Conservation (phyloP, 2,329 filamentous ascomycete species). For the Dothiorella sarmentorum region DNA sequence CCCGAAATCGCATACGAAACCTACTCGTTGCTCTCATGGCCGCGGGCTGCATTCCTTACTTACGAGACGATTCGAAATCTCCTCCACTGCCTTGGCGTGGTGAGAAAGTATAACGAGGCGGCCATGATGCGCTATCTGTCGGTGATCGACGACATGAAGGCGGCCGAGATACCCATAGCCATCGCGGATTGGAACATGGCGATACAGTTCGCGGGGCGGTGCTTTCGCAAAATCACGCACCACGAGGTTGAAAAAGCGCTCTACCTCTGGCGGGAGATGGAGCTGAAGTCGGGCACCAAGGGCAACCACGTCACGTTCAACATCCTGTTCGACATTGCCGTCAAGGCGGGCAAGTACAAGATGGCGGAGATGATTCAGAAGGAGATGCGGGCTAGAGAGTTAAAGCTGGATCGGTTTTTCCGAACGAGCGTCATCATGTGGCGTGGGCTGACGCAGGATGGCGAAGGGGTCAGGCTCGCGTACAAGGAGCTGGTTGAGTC, state of each 20-base stretch:
- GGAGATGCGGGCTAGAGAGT: conserved; percentile 70
- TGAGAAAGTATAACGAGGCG: conserved; percentile 53
- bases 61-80: conserved; percentile 57
- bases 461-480: conserved; percentile 67
- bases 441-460: conserved; percentile 71
- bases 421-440: conserved; percentile 80
- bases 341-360: conserved; percentile 77
- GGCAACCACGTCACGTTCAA: conserved; percentile 84
- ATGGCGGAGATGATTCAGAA: conserved; percentile 81
- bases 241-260: conserved; percentile 66
- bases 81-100: conserved; percentile 65
- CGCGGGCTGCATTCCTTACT: conserved; percentile 52
- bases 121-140: conserved; percentile 80
- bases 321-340: conserved; percentile 83
- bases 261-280: conserved; percentile 86
- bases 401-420: conserved; percentile 73
- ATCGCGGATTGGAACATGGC: conserved; percentile 78
- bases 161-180: conserved; percentile 65
- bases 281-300: conserved; percentile 61
- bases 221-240: conserved; percentile 57
- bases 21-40: conserved; percentile 52
- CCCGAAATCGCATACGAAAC: conserved; percentile 50
- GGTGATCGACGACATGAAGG: conserved; percentile 78
- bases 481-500: conserved; percentile 81
- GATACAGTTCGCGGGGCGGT: conserved; percentile 73